Conservation (phyloP, 2,329 filamentous ascomycete species). For the Ambrosiella cleistominuta region DNA sequence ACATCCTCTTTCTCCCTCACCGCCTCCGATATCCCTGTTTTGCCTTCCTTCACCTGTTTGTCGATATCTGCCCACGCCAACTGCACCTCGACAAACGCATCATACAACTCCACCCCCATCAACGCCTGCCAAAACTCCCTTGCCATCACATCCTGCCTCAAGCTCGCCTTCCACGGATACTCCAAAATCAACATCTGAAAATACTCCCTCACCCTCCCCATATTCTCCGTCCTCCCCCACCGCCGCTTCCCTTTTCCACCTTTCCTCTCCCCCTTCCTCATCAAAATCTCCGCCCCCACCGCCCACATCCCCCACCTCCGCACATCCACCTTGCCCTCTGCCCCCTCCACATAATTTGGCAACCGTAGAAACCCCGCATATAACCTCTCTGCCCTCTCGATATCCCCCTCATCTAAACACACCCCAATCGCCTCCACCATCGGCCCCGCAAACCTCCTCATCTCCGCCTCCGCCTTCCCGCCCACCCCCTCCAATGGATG, state of each 20-base stretch:
- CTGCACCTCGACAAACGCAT: conserved; percentile 43
- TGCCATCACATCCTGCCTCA: conserved; percentile 30
- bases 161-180: conserved; percentile 47
- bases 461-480: conserved; percentile 5
- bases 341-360: conserved; percentile 1
- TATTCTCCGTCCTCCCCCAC: conserved; percentile 30
- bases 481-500: background rate
- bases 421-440: conserved; percentile 10
- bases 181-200: conserved; percentile 65
- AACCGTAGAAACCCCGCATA: conserved; percentile 9
- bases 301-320: conserved; percentile 58
- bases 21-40: background rate
- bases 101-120: conserved; percentile 66
- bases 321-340: conserved; percentile 34
- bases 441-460: conserved; percentile 5
- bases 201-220: conserved; percentile 36
- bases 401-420: conserved; percentile 5
- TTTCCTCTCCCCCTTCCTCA: conserved; percentile 27
- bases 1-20: background rate
- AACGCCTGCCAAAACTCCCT: conserved; percentile 68
- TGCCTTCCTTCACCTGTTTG: background rate
- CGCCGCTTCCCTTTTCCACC: conserved; percentile 12
- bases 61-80: conserved; percentile 17
- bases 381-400: conserved; percentile 8
- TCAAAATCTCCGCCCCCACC: conserved; percentile 67